Evolutionary conservation across 768 basidiomycete species (phyloP), one percentile per base, ranked within the genome.

Genomic region (Artomyces pyxidatus): DNA sequence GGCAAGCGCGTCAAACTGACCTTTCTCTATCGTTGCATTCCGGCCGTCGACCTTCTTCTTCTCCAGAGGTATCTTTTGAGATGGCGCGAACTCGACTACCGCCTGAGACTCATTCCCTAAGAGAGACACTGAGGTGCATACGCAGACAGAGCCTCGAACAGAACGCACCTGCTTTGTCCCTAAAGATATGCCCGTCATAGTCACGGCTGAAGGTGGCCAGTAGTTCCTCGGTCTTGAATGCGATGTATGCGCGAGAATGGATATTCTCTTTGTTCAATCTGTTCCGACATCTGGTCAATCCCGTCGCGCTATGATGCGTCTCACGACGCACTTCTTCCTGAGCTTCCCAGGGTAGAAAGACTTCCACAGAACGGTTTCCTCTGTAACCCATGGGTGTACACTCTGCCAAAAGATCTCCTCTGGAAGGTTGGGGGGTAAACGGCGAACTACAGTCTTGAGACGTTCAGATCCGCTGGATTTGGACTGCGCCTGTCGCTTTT

Each of bases 331-430:
- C 86, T 80, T 75, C 61, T 81, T 85, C 59, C 76, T 73, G 51
- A 80, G 60, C 67, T 89, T 89, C 9, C 88, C 88, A 1, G 72
- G 73, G 58, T 73, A 74, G 59, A 75, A 90, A 1, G 65, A 56
- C 62, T 78, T 87, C 87, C 85, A 91, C 10, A 66, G 59, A 7
- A 76, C 67, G 0, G 83, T 79, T 29, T 90, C 83, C 16, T 87
- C 83, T 1, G 78, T 73, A 14, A 93, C 85, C 93, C 94, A 98
- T 2, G 72, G 62, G 45, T 81, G 73, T 3, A 93, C 90, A 53
- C 88, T 90, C 59, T 85, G 80, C 95, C 95, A 99, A 68, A 99
- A 98, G 46, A 96, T 68, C 2, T 81, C 81, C 58, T 93, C 92
- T 4, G 95, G 95, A 3, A 99, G 72, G 59, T 93, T 91, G 11